These are phyloP conservation scores for Sungouiella blattae DNA, from an alignment of 805 yeast species.

Conservation along the genomic window DNA sequence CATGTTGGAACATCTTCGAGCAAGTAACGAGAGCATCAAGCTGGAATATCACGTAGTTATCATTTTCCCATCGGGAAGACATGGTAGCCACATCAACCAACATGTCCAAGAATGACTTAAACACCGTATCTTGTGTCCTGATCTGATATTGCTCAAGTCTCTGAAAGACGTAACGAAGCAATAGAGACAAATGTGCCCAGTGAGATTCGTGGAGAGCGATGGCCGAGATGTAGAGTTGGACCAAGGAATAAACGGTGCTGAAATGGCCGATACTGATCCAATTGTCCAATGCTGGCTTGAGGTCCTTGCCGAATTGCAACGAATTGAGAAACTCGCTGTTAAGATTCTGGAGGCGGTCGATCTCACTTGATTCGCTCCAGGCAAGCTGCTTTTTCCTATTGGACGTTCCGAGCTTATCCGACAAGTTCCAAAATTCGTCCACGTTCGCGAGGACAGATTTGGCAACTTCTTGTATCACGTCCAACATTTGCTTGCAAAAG, in stretches of 20 bases:
- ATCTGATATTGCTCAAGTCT: slow-evolving; percentile 18
- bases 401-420: slow-evolving; percentile 26
- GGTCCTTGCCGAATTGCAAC: slow-evolving; percentile 19
- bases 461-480: slow-evolving; percentile 18
- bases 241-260: slow-evolving; percentile 24
- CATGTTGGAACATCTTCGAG: slow-evolving; percentile 14
- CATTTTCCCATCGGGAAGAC: slow-evolving; percentile 2
- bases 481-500: slow-evolving; percentile 27
- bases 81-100: slow-evolving; percentile 8
- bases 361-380: slow-evolving; percentile 21
- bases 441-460: slow-evolving; percentile 8
- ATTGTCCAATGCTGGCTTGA: slow-evolving; percentile 17
- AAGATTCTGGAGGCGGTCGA: slow-evolving; percentile 21
- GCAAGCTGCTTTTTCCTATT: slow-evolving; percentile 19
- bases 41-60: slow-evolving; percentile 4
- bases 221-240: slow-evolving; percentile 27
- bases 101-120: slow-evolving; percentile 23
- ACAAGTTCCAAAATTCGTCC: slow-evolving; percentile 17
- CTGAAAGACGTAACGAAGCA: slow-evolving; percentile 19
- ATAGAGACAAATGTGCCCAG: slow-evolving; percentile 27
- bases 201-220: slow-evolving; percentile 16
- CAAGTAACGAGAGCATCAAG: slow-evolving; percentile 5
- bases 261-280: slow-evolving; percentile 19
- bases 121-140: slow-evolving; percentile 16
- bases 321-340: slow-evolving; percentile 24